A percentile compares a stretch with the other conserved stretches of the same genome.
phyloP scores from a whole-genome alignment of 2,329 filamentous ascomycete species.

The Leptodontidium sp. region DNA sequence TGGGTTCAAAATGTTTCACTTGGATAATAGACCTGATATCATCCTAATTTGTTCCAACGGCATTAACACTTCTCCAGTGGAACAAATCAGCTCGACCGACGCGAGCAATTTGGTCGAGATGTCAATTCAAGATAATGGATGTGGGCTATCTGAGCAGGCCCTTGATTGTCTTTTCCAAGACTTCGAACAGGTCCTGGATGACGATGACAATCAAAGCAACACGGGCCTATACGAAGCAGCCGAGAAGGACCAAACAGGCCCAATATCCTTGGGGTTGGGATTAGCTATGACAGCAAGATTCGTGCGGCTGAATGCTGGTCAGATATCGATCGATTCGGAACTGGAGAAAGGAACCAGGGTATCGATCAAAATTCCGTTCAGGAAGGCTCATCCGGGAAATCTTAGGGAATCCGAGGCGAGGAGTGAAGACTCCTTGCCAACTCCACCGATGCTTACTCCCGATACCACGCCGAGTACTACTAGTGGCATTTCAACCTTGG shows the following conservation, averaged over 20 bases:
- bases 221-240: slow-evolving; percentile 12
- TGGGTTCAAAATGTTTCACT: no score
- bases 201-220: slow-evolving; percentile 32
- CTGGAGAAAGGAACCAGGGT: slow-evolving; percentile 35
- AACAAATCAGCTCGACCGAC: slow-evolving; percentile 30
- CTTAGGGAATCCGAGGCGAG: neutral
- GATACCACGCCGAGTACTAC: slow-evolving; percentile 6
- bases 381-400: slow-evolving; percentile 24
- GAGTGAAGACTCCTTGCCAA: slow-evolving; percentile 22
- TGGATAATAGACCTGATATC: neutral
- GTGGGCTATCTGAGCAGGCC: slow-evolving; percentile 35
- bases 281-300: slow-evolving; percentile 39
- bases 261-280: slow-evolving; percentile 36
- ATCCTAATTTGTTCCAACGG: neutral
- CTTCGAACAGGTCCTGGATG: slow-evolving; percentile 37
- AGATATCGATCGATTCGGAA: slow-evolving; percentile 38
- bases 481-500: neutral
- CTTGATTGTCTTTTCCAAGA: slow-evolving; percentile 39
- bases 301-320: slow-evolving; percentile 37
- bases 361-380: slow-evolving; percentile 39
- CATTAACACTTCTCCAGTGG: slow-evolving; percentile 21
- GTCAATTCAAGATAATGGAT: slow-evolving; percentile 35
- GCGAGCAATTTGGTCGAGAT: slow-evolving; percentile 34
- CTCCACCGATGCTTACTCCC: slow-evolving; percentile 26
- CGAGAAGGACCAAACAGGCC: slow-evolving; percentile 2